These are phyloP conservation scores for Penicillium sp. DNA, from an alignment of 2,329 filamentous ascomycete species.

Conservation along the genomic window DNA sequence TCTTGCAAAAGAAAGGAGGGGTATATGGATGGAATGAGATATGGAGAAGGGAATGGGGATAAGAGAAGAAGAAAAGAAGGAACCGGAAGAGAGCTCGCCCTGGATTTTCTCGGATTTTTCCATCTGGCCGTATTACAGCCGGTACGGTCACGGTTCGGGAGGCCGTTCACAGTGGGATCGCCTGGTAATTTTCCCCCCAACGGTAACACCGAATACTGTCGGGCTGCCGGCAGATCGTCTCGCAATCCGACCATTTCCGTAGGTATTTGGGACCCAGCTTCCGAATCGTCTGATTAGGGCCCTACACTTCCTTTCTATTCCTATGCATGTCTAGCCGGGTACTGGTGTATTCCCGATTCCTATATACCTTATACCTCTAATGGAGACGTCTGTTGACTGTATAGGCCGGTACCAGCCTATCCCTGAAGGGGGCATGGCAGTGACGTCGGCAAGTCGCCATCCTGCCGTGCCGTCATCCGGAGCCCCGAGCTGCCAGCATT, in stretches of 20 bases:
- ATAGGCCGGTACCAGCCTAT: neutral
- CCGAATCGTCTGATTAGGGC: neutral
- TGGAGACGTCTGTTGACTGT: no score
- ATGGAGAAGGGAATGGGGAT: constrained; percentile 32
- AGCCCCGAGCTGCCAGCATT: constrained; percentile 12
- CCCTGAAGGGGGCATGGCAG: constrained; percentile 12
- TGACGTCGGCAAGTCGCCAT: constrained; percentile 35
- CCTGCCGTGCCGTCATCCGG: constrained; percentile 23
- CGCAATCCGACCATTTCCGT: constrained; percentile 12
- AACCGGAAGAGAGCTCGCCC: constrained; percentile 33
- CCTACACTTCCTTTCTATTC: neutral
- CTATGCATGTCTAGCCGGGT: no score
- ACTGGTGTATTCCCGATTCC: no score
- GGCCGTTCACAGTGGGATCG: constrained; percentile 16
- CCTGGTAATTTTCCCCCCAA: constrained; percentile 27
- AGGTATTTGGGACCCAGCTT: no score
- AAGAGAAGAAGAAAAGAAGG: constrained; percentile 36
- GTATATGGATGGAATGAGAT: constrained; percentile 27
- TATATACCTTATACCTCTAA: no score
- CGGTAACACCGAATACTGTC: constrained; percentile 14
- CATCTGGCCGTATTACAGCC: constrained; percentile 34
- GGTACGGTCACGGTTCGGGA: constrained; percentile 27
- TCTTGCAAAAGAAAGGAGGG: constrained; percentile 15
- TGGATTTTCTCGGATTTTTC: constrained; percentile 34
- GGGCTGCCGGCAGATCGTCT: constrained; percentile 1